Base-by-base conservation (phyloP, 2,329 filamentous ascomycete genomes). In the Neoscytalidium dimidiatum region DNA sequence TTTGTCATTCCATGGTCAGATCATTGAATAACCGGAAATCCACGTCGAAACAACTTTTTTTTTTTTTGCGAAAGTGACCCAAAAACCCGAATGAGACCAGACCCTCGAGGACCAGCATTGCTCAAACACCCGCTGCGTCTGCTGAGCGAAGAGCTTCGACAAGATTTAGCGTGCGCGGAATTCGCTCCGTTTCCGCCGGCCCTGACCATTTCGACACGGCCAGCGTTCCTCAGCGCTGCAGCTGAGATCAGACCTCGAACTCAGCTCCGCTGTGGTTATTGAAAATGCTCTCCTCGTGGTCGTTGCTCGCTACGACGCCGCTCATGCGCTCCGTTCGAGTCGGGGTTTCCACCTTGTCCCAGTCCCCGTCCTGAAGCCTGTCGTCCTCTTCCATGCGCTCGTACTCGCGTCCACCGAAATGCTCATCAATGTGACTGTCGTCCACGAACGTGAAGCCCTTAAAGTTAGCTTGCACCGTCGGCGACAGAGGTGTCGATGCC, bases 381-480 rank as follows among this genome's bases (percentile, higher is more conserved):
- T 76, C 74, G 65, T 79, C 77, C 67, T 81, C 78, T 53, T 77
- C 78, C 77, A 79, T 79, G 64, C 74, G 75, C 21, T 77, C 73
- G n/a, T 77, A 73, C 19, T 60, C 56, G 41, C 56, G 56, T 62
- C 79, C 77, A 23, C 72, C 75, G 64, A 92, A 93, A 69, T 95
- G 90, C 68, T 94, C 92, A 61, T 98, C 94, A 64, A 99, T 89
- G 1, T 92, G 92, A 73, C 92, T 97, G 80, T 98, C 94, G 72
- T 98, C 95, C n/a, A 98, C 95, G 77, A 96, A 99, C 0, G 95
- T 99, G 79, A 99, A 99, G 35, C 95, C 95, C 73, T 95, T 92
- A 83, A 99, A 99, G 75, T 98, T 97, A 68, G 94, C 95, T 79
- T 99, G 95, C 80, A 97, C 94, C 2, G 92, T 96, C 0, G 95